Conservation (phyloP, 768 basidiomycete species). For the Boletus barrowsii region DNA sequence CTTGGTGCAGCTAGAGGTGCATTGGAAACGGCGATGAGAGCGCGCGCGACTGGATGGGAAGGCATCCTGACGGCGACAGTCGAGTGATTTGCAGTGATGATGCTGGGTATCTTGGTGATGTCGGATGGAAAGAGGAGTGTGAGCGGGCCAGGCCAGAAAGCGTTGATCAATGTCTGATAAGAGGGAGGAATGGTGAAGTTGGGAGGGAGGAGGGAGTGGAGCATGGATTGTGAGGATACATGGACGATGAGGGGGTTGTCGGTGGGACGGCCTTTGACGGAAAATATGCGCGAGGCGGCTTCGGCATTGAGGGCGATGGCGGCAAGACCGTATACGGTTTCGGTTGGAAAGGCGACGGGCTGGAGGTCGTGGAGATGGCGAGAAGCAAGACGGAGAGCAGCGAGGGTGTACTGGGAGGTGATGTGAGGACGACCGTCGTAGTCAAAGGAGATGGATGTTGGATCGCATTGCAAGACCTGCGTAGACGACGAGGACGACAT, state of each 20-base stretch:
- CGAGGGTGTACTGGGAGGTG: slow-evolving; percentile 46
- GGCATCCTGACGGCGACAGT: slow-evolving; percentile 94
- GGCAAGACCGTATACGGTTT: slow-evolving; percentile 98
- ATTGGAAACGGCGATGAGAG: slow-evolving; percentile 73
- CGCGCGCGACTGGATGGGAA: slow-evolving; percentile 87
- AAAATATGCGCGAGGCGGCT: slow-evolving; percentile 75
- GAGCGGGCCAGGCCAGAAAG: slow-evolving; percentile 94
- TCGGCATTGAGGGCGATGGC: slow-evolving; percentile 67
- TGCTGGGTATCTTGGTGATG: slow-evolving; percentile 56
- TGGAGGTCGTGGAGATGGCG: slow-evolving; percentile 45
- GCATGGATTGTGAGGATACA: slow-evolving; percentile 83
- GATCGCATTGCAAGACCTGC: slow-evolving; percentile 58
- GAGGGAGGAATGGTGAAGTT: slow-evolving; percentile 56
- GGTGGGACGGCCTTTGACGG: slow-evolving; percentile 85
- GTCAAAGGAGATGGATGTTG: slow-evolving; percentile 56
- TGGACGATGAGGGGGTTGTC: slow-evolving; percentile 99
- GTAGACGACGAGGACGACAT: slow-evolving; percentile 22
- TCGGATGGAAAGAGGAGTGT: slow-evolving; percentile 87
- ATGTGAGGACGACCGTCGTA: slow-evolving; percentile 49
- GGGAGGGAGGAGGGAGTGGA: slow-evolving; percentile 67
- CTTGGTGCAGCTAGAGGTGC: slow-evolving; percentile 90
- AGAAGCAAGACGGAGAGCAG: slow-evolving; percentile 55
- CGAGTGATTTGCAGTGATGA: slow-evolving; percentile 74
- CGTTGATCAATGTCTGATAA: slow-evolving; percentile 72
- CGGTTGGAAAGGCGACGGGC: slow-evolving; percentile 89